phyloP scores from a whole-genome alignment of 768 basidiomycete genomes.

The Chalciporus piperatus region DNA sequence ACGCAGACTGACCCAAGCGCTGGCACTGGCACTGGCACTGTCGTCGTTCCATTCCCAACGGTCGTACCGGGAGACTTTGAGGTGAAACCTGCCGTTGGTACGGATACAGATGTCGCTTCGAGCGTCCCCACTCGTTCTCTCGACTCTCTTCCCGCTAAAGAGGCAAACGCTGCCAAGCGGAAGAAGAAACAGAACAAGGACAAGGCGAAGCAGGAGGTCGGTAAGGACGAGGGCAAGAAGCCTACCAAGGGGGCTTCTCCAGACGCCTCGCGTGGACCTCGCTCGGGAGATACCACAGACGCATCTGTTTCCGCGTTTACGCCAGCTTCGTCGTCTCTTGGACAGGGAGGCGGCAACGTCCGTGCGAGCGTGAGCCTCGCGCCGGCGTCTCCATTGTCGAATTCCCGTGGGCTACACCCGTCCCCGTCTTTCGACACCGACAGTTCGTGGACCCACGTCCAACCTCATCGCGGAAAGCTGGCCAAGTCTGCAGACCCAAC shows the following conservation, averaged over 20 bases:
- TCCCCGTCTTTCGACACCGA: slow-evolving; percentile 44
- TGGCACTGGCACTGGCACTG: background rate
- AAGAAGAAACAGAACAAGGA: slow-evolving; percentile 1
- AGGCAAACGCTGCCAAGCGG: too few relatives aligned
- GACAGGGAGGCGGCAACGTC: background rate
- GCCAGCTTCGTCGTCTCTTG: background rate
- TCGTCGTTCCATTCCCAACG: slow-evolving; percentile 35
- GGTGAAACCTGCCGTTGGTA: background rate
- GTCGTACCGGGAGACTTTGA: slow-evolving; percentile 50
- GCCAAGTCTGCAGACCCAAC: slow-evolving; percentile 2
- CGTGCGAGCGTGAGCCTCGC: slow-evolving; percentile 5
- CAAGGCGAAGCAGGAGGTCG: background rate
- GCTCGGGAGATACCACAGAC: slow-evolving; percentile 18
- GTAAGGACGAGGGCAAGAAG: slow-evolving; percentile 7
- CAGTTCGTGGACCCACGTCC: slow-evolving; percentile 70
- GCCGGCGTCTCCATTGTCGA: slow-evolving; percentile 15
- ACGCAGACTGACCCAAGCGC: too few relatives aligned
- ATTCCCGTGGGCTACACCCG: slow-evolving; percentile 11
- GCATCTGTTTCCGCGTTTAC: background rate
- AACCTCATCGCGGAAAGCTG: slow-evolving; percentile 28
- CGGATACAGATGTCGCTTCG: background rate
- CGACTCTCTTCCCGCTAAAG: too few relatives aligned
- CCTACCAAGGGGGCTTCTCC: background rate
- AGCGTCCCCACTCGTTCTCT: too few relatives aligned
- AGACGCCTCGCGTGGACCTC: background rate